phyloP scores from a whole-genome alignment of 805 yeast genomes.

The Hanseniaspora clermontiae region DNA sequence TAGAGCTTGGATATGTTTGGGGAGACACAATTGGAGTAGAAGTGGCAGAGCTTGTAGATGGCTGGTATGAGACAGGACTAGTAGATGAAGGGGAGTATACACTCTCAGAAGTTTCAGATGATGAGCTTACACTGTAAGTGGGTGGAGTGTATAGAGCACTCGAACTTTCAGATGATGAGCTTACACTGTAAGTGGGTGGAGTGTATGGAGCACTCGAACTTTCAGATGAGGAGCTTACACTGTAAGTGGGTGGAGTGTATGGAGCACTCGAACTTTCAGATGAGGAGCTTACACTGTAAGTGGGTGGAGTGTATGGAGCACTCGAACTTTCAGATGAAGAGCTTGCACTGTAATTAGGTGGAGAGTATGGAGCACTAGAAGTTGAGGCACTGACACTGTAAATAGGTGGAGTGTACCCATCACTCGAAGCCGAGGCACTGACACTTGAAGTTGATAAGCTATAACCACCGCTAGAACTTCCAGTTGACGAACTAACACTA shows the following conservation, averaged over 20 bases:
- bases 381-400: background rate
- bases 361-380: background rate
- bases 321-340: background rate
- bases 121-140: background rate
- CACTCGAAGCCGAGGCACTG: too few species aligned
- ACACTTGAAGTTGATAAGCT: background rate
- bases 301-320: conserved; percentile 7
- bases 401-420: conserved; percentile 3
- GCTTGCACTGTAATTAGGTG: background rate
- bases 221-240: background rate
- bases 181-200: background rate
- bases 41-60: conserved; percentile 18
- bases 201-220: background rate
- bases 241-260: conserved; percentile 3
- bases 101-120: background rate
- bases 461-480: background rate
- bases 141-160: conserved; percentile 3
- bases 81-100: background rate
- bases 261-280: background rate
- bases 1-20: conserved; percentile 20
- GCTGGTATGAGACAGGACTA: background rate
- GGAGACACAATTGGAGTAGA: conserved; percentile 20
- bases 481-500: background rate
- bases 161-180: background rate
- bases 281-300: background rate